Evolutionary conservation across 345 rosid genomes (phyloP).

Genomic region (Boechera stricta): DNA sequence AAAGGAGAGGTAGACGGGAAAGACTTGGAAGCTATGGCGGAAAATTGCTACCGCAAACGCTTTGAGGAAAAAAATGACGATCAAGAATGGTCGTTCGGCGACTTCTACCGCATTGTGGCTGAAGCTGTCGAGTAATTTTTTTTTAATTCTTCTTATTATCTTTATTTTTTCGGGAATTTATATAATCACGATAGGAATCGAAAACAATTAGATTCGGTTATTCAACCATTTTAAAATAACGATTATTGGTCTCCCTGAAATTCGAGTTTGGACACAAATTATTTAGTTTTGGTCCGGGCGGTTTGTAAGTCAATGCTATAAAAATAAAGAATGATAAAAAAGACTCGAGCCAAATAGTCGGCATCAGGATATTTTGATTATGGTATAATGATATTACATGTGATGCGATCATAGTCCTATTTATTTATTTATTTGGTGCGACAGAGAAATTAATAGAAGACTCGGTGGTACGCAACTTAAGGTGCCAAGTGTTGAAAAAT

Average conservation of each 20-base stretch:
- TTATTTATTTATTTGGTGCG: constrained; percentile 1
- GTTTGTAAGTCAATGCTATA: constrained; percentile 8
- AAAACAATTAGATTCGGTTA: not conserved
- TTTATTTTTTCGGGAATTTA: not conserved
- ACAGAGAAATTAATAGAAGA: constrained; percentile 66
- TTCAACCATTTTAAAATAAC: not conserved
- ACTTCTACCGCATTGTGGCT: constrained; percentile 60
- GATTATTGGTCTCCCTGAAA: not conserved
- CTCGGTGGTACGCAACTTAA: constrained; percentile 70
- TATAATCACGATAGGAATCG: not conserved
- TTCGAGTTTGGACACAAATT: not conserved
- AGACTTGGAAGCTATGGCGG: constrained; percentile 51
- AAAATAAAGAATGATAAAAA: not conserved
- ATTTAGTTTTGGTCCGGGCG: not conserved
- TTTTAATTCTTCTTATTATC: not conserved
- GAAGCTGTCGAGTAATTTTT: constrained; percentile 62
- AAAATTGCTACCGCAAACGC: constrained; percentile 50
- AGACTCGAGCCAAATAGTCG: constrained; percentile 13
- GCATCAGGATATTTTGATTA: constrained; percentile 17
- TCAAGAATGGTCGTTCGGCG: constrained; percentile 37
- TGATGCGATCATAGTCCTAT: not conserved
- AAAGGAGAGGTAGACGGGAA: constrained; percentile 47
- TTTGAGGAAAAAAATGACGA: constrained; percentile 22
- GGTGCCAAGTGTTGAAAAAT: constrained; percentile 53
- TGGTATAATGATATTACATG: constrained; percentile 15